These are phyloP conservation scores for Apiospora marii DNA, from an alignment of 2,329 filamentous ascomycete genomes.

Conservation along the genomic window DNA sequence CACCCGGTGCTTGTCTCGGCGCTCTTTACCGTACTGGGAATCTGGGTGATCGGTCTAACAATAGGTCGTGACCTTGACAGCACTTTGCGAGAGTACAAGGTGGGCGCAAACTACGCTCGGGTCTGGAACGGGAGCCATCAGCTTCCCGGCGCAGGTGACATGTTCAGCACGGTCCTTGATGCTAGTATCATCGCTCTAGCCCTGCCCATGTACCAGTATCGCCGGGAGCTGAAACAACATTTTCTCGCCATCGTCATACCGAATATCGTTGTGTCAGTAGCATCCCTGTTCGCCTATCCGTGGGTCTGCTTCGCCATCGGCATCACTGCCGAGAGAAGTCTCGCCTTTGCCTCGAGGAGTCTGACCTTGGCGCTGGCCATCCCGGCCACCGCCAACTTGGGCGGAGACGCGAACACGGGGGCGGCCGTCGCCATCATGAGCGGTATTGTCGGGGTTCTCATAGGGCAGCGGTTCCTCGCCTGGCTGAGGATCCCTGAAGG, in stretches of 20 bases:
- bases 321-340: slow-evolving; percentile 58
- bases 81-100: slow-evolving; percentile 57
- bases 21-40: slow-evolving; percentile 57
- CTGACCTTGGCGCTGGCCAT: slow-evolving; percentile 67
- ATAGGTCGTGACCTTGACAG: slow-evolving; percentile 49
- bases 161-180: slow-evolving; percentile 63
- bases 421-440: slow-evolving; percentile 66
- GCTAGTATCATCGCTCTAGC: slow-evolving; percentile 66
- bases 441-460: slow-evolving; percentile 64
- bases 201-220: slow-evolving; percentile 68
- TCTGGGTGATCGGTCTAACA: slow-evolving; percentile 61
- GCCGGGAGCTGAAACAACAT: slow-evolving; percentile 61
- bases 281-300: slow-evolving; percentile 66
- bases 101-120: slow-evolving; percentile 59
- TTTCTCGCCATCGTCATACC: slow-evolving; percentile 63
- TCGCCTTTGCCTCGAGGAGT: slow-evolving; percentile 64
- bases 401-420: slow-evolving; percentile 62
- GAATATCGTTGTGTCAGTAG: slow-evolving; percentile 58
- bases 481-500: slow-evolving; percentile 62
- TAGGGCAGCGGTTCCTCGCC: slow-evolving; percentile 58
- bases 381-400: slow-evolving; percentile 63
- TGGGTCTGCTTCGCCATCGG: slow-evolving; percentile 60
- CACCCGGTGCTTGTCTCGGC: slow-evolving; percentile 67
- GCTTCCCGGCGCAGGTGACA: slow-evolving; percentile 62
- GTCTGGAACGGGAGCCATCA: slow-evolving; percentile 53